Conservation (phyloP, 257 asterid species). For the Penstemon barbatus region DNA sequence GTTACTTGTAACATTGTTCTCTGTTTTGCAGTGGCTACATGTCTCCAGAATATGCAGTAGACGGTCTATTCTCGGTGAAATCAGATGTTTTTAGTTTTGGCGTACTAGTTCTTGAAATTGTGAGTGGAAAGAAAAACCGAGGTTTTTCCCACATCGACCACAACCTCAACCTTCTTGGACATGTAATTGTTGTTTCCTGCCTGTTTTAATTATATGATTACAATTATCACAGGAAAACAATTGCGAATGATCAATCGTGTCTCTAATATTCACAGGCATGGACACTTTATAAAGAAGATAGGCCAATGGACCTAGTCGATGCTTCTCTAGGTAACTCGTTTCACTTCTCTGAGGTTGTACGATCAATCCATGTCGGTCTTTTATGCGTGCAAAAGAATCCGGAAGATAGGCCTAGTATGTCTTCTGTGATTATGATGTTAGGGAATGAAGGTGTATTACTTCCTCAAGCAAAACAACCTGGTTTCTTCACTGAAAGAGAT, state of each 20-base stretch:
- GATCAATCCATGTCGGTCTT: not conserved
- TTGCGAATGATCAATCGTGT: too few species aligned
- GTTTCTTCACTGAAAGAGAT: slow-evolving; percentile 24
- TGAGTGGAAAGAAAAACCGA: slow-evolving; percentile 34
- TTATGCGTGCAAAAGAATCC: slow-evolving; percentile 18
- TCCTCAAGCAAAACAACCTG: not conserved
- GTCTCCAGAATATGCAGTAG: slow-evolving; percentile 43
- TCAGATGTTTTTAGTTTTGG: slow-evolving; percentile 46
- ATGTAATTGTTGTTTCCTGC: slow-evolving; percentile 30
- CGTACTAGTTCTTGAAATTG: slow-evolving; percentile 34
- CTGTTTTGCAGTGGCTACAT: slow-evolving; percentile 37
- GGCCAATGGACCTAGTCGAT: slow-evolving; percentile 19
- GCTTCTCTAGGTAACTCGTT: not conserved
- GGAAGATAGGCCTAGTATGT: slow-evolving; percentile 28
- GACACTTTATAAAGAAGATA: too few species aligned
- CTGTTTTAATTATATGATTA: too few species aligned
- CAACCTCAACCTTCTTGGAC: slow-evolving; percentile 43
- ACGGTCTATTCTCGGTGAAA: slow-evolving; percentile 37
- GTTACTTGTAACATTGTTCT: not conserved
- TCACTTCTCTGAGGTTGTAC: not conserved
- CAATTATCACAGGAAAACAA: too few species aligned
- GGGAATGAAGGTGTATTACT: slow-evolving; percentile 8
- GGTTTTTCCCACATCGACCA: slow-evolving; percentile 30
- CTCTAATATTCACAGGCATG: too few species aligned
- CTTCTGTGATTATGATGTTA: slow-evolving; percentile 26